Evolutionary conservation across 768 basidiomycete species (phyloP).

Genomic region (Xerocomellus intermedius): DNA sequence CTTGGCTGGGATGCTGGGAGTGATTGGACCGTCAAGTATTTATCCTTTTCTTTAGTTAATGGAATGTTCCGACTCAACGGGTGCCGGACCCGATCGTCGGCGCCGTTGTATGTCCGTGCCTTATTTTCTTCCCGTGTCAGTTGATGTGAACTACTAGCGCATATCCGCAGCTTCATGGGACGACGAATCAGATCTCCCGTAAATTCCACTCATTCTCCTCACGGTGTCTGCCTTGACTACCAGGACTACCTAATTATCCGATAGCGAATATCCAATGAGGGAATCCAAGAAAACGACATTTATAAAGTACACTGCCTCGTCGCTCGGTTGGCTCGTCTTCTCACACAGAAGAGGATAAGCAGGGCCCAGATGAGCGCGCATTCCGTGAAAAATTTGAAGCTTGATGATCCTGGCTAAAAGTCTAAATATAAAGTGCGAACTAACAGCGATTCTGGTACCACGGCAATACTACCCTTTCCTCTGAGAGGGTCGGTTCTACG

Average conservation of each 20-base stretch:
- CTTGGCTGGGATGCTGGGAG: too few species aligned
- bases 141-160: not conserved
- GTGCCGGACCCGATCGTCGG: conserved; percentile 14
- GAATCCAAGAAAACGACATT: conserved; percentile 23
- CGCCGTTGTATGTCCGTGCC: not conserved
- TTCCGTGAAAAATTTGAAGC: conserved; percentile 10
- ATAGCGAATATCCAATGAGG: conserved; percentile 8
- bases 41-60: not conserved
- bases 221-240: conserved; percentile 15
- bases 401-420: conserved; percentile 25
- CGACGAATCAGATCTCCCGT: conserved; percentile 10
- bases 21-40: not conserved
- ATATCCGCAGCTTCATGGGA: not conserved
- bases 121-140: conserved; percentile 4
- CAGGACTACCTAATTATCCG: conserved; percentile 6
- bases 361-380: conserved; percentile 3
- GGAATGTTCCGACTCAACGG: not conserved
- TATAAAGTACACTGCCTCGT: conserved; percentile 27
- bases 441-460: conserved; percentile 10
- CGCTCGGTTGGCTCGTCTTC: conserved; percentile 11
- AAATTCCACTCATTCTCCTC: conserved; percentile 19
- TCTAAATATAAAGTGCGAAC: conserved; percentile 24
- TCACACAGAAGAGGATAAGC: conserved; percentile 20
- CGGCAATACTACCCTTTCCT: conserved; percentile 14
- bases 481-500: conserved; percentile 1